Percentiles rank a stretch among this genome's conserved stretches.
phyloP scores from a whole-genome alignment of 305 asterid genomes.

The Solanum hybrid region DNA sequence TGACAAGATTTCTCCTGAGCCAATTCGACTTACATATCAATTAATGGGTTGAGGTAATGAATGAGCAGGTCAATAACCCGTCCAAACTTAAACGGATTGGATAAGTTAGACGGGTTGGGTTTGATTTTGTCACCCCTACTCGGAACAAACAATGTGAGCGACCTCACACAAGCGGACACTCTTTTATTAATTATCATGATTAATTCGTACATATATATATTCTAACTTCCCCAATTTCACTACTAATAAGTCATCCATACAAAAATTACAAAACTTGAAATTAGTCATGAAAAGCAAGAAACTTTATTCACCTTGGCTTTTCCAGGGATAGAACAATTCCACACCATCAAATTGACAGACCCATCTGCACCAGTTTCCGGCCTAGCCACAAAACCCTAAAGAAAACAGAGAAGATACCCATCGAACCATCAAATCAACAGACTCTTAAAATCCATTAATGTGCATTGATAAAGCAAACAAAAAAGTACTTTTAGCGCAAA shows the following conservation, averaged over 20 bases:
- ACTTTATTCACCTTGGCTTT: conserved; percentile 22
- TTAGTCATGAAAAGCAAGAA: too few relatives aligned
- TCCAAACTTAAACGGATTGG: neutral
- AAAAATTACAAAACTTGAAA: neutral
- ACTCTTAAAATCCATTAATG: neutral
- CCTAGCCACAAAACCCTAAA: conserved; percentile 21
- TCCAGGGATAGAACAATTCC: conserved; percentile 35
- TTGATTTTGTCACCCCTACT: neutral
- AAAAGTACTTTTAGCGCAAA: neutral
- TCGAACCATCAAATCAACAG: neutral
- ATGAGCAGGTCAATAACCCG: neutral
- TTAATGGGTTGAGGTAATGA: neutral
- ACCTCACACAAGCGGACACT: neutral
- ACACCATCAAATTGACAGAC: conserved; percentile 33
- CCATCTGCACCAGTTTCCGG: conserved; percentile 31
- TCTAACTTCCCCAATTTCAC: neutral
- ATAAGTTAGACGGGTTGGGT: neutral
- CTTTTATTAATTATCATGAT: neutral
- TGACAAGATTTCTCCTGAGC: neutral
- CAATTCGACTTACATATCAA: too few relatives aligned
- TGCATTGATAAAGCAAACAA: neutral
- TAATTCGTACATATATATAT: neutral
- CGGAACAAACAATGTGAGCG: neutral
- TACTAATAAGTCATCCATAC: neutral
- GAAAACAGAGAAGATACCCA: neutral